Evolutionary conservation across 2,329 filamentous ascomycete species (phyloP), one percentile per base, ranked within the genome.

Genomic region (Talaromyces marneffei): DNA sequence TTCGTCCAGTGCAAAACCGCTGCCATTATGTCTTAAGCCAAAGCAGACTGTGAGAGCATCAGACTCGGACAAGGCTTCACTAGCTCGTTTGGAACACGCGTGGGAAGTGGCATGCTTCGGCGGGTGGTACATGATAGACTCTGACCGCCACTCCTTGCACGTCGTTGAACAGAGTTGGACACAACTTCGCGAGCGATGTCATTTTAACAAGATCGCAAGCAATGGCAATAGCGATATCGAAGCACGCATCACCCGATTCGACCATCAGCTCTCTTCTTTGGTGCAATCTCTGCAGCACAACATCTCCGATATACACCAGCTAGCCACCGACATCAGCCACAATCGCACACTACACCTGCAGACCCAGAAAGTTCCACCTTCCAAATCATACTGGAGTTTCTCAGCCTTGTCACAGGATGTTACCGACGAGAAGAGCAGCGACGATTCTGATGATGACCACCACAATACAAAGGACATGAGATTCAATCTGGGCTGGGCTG

Each of bases 351-450:
- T 46, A n/a, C 56, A 62, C 68, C 68, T 29, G 58, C 67, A 60
- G 57, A 40, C 64, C 31, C 68, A 68, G 2, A 71, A 67, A 55
- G 63, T 71, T 56, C 65, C 66, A 5, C 74, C 72, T 2, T 68
- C 71, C 5, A 67, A 67, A 1, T 77, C 75, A 0, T 77, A 76
- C 60, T 78, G 76, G 75, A 76, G 68, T 20, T 77, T 78, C 44
- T 53, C 57, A 70, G 66, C 20, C 70, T 71, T 2, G 57, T 70
- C 37, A 16, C 48, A 29, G 29, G 48, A 56, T 12, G 33, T 16
- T 6, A 23, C 6, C 65, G 69, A 48, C 9, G 37, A 57, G 10
- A 55, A 31, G 1, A 18, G 23, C 29, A 16, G 12, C 10, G 31
- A 60, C 2, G 61, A 65, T 8, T 2, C 8, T 7, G 31, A 59